Evolutionary conservation across 306 rosid genomes (phyloP).

Genomic region (Mimosa pudica): DNA sequence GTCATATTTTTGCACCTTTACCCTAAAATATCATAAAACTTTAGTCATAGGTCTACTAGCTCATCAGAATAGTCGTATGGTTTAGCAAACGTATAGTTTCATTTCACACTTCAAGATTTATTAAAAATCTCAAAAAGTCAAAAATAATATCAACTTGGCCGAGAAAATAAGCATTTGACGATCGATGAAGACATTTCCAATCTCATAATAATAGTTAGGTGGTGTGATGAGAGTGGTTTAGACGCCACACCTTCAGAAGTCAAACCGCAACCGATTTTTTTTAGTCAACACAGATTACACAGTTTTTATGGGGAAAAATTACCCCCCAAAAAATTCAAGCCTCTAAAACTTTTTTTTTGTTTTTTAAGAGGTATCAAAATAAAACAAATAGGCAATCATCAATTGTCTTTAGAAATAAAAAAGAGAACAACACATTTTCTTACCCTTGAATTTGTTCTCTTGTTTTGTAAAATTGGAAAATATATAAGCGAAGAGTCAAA

Average conservation of each 20-base stretch:
- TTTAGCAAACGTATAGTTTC: background rate
- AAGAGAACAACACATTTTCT: too few species aligned
- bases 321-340: background rate
- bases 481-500: too few species aligned
- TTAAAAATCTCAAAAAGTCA: background rate
- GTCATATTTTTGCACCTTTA: too few species aligned
- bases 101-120: background rate
- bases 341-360: too few species aligned
- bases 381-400: too few species aligned
- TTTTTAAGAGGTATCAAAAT: too few species aligned
- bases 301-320: background rate
- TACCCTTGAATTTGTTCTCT: too few species aligned
- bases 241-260: background rate
- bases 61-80: background rate
- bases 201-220: background rate
- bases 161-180: background rate
- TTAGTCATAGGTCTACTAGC: background rate
- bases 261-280: background rate
- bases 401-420: too few species aligned
- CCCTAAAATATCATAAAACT: background rate
- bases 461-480: too few species aligned
- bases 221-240: background rate
- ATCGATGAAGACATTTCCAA: background rate
- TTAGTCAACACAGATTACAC: background rate
- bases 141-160: background rate